These are phyloP conservation scores for Scutellaria galericulata DNA, from an alignment of 257 asterid species.

Conservation along the genomic window DNA sequence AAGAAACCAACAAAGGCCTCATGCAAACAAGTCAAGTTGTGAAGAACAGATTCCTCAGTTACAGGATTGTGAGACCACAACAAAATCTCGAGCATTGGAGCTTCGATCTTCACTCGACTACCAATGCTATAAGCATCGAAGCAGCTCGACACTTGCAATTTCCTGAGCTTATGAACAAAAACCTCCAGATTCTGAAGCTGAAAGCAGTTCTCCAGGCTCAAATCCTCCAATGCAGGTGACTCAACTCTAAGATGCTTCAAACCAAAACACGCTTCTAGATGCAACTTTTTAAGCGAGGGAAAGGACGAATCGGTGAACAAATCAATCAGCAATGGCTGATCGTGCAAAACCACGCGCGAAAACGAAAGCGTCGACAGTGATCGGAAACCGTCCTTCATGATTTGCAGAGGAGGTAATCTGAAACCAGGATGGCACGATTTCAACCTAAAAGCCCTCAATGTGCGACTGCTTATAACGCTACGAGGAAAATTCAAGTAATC, in stretches of 20 bases:
- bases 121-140: conserved; percentile 48
- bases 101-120: conserved; percentile 60
- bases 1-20: conserved; percentile 65
- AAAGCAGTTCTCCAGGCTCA: conserved; percentile 56
- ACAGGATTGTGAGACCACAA: conserved; percentile 67
- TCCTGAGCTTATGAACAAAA: conserved; percentile 47
- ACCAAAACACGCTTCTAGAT: conserved; percentile 60
- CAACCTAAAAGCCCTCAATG: conserved; percentile 55
- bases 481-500: conserved; percentile 80
- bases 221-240: conserved; percentile 56
- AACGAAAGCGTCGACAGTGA: conserved; percentile 55
- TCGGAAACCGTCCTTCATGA: conserved; percentile 64
- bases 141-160: conserved; percentile 52
- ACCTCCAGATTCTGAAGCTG: conserved; percentile 64
- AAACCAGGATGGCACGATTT: conserved; percentile 71
- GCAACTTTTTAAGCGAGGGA: conserved; percentile 68
- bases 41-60: conserved; percentile 52
- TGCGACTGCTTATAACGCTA: conserved; percentile 47
- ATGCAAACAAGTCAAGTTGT: conserved; percentile 43
- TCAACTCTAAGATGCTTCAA: conserved; percentile 57
- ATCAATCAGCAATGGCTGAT: conserved; percentile 54
- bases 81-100: conserved; percentile 49
- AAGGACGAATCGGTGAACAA: conserved; percentile 66
- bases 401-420: conserved; percentile 65
- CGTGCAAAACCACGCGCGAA: conserved; percentile 51